Evolutionary conservation across 2,329 filamentous ascomycete species (phyloP).

Genomic region (Daldinia sp.): DNA sequence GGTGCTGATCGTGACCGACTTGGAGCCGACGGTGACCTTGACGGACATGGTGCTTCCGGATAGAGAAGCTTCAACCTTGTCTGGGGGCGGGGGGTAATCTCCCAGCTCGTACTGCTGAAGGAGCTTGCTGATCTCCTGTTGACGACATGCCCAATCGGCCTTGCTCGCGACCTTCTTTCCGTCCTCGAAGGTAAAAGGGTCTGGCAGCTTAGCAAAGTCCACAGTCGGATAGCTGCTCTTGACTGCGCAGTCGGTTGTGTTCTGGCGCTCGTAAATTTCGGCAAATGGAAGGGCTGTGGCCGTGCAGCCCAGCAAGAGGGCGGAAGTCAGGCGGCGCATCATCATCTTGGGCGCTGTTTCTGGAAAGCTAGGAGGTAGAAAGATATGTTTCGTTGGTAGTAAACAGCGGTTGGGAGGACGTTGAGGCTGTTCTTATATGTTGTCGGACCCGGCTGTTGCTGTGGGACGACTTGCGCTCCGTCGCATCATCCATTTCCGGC

Average conservation of each 20-base stretch:
- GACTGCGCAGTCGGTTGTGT: conserved; percentile 53
- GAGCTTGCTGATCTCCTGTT: conserved; percentile 61
- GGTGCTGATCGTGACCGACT: conserved; percentile 60
- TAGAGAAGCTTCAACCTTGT: conserved; percentile 60
- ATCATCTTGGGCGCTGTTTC: conserved; percentile 46
- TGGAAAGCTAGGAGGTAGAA: background rate
- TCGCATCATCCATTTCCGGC: conserved; percentile 32
- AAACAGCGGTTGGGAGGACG: conserved; percentile 16
- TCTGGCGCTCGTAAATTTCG: conserved; percentile 55
- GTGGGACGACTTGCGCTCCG: background rate
- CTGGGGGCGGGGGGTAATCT: conserved; percentile 60
- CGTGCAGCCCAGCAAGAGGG: conserved; percentile 53
- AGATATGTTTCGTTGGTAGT: conserved; percentile 20
- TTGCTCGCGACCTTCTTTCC: conserved; percentile 60
- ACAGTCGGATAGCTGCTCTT: conserved; percentile 53
- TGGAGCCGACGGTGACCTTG: conserved; percentile 58
- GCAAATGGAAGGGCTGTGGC: conserved; percentile 48
- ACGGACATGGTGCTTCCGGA: conserved; percentile 59
- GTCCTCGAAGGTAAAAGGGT: conserved; percentile 61
- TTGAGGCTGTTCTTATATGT: conserved; percentile 34
- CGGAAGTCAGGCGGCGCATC: conserved; percentile 46
- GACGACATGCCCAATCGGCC: conserved; percentile 62
- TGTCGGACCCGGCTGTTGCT: background rate
- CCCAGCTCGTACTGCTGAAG: conserved; percentile 66
- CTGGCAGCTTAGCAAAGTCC: conserved; percentile 56